Evolutionary conservation across 2,329 filamentous ascomycete species (phyloP).

Genomic region (Nemania sp.): DNA sequence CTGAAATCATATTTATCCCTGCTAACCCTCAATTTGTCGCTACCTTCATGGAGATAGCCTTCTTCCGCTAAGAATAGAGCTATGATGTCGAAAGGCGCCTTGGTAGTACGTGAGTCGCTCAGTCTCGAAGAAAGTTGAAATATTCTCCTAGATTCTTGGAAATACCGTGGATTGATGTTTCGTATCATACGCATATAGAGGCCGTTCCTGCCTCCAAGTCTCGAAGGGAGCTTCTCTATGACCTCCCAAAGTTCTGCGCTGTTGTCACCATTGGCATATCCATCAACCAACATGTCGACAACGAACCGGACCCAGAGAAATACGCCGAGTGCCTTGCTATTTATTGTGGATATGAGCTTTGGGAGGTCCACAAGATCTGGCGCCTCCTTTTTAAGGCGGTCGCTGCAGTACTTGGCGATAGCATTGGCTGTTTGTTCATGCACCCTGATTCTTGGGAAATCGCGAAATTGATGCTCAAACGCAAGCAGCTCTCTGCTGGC

Average conservation of each 20-base stretch:
- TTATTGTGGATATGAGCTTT: not conserved
- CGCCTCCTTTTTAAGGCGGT: not conserved
- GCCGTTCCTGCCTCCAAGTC: not conserved
- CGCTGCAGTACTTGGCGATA: not conserved
- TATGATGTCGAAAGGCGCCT: not conserved
- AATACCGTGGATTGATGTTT: not conserved
- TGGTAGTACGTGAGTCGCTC: no score
- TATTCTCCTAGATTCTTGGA: not conserved
- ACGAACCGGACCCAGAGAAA: not conserved
- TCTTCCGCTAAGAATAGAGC: not conserved
- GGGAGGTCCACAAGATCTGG: not conserved
- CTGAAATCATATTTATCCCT: not conserved
- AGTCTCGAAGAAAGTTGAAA: not conserved
- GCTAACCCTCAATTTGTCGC: not conserved
- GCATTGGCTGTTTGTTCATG: not conserved
- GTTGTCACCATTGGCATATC: not conserved
- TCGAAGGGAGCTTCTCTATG: not conserved
- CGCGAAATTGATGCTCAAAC: not conserved
- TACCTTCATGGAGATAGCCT: not conserved
- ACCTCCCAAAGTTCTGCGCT: not conserved
- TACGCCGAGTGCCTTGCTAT: not conserved
- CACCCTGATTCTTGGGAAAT: not conserved
- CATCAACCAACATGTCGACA: not conserved
- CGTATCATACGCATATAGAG: not conserved
- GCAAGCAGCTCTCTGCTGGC: not conserved